phyloP scores from a whole-genome alignment of 2,329 filamentous ascomycete genomes.

The Cyphellophora attinorum region DNA sequence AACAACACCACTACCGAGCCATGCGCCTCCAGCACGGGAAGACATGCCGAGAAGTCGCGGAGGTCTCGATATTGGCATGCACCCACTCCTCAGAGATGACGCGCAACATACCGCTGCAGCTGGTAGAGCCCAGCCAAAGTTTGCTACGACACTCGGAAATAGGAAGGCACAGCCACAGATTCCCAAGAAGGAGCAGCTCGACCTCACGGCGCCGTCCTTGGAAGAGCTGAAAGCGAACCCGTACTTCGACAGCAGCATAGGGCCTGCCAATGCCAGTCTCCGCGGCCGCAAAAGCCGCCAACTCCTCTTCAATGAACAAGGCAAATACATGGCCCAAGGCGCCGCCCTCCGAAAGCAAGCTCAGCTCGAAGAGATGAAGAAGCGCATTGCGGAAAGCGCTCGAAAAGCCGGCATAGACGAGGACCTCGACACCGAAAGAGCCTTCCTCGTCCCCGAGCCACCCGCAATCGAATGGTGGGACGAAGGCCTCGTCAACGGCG shows the following conservation, averaged over 20 bases:
- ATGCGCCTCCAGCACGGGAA: slow-evolving; percentile 28
- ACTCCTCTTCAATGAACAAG: slow-evolving; percentile 85
- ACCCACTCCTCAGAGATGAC: slow-evolving; percentile 59
- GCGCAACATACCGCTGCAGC: slow-evolving; percentile 18
- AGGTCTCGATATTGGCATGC: slow-evolving; percentile 65
- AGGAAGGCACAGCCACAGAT: slow-evolving; percentile 38
- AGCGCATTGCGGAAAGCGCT: slow-evolving; percentile 76
- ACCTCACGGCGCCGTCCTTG: slow-evolving; percentile 47
- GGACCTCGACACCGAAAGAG: slow-evolving; percentile 78
- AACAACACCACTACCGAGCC: slow-evolving; percentile 35
- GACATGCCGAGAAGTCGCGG: slow-evolving; percentile 45
- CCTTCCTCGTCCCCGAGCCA: slow-evolving; percentile 73
- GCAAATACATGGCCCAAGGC: slow-evolving; percentile 93
- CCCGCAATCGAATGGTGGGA: slow-evolving; percentile 98
- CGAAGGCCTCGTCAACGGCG: slow-evolving; percentile 69
- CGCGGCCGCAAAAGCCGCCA: slow-evolving; percentile 64
- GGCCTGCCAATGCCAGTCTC: slow-evolving; percentile 46
- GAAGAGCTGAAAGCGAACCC: slow-evolving; percentile 62
- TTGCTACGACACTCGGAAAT: slow-evolving; percentile 46
- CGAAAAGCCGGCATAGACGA: slow-evolving; percentile 91
- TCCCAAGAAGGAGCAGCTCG: slow-evolving; percentile 39
- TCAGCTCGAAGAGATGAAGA: slow-evolving; percentile 88
- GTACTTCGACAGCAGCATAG: slow-evolving; percentile 66
- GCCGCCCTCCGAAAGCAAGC: slow-evolving; percentile 81
- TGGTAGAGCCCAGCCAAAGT: slow-evolving; percentile 34